Conservation (phyloP, 257 asterid genomes). For the Mentha longifolia region DNA sequence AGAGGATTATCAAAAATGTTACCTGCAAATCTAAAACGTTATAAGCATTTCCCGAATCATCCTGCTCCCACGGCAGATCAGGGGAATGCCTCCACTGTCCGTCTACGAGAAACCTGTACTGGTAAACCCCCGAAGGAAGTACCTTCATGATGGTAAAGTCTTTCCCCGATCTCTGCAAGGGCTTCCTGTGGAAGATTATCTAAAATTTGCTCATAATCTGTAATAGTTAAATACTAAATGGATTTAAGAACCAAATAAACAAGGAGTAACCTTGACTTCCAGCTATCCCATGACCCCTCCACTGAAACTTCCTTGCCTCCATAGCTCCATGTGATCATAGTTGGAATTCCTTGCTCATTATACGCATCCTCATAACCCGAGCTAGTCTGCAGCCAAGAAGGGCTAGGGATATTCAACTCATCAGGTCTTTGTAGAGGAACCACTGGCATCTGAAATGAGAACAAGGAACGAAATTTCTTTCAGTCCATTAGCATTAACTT, state of each 20-base stretch:
- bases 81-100: constrained; percentile 90
- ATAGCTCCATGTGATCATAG: constrained; percentile 89
- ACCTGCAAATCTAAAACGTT: constrained; percentile 96
- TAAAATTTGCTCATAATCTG: constrained; percentile 35
- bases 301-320: constrained; percentile 88
- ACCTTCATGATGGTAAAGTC: constrained; percentile 98
- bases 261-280: constrained; percentile 78
- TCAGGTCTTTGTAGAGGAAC: constrained; percentile 93
- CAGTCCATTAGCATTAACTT: constrained; percentile 10
- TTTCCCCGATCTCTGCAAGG: constrained; percentile 89
- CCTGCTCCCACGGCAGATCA: constrained; percentile 78
- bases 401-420: constrained; percentile 76
- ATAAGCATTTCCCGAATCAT: constrained; percentile 80
- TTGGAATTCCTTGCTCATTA: constrained; percentile 82
- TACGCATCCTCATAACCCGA: constrained; percentile 64
- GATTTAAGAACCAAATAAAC: not conserved
- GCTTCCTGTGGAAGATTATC: constrained; percentile 77
- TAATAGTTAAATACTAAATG: constrained; percentile 7
- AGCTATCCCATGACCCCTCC: constrained; percentile 98
- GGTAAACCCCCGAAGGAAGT: constrained; percentile 93
- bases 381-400: constrained; percentile 88
- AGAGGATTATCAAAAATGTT: constrained; percentile 30
- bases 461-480: constrained; percentile 24
- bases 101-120: constrained; percentile 88
- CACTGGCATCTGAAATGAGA: constrained; percentile 74